These are phyloP conservation scores for Pythium volutum DNA, from an alignment of 352 stramenopile species.

Conservation along the genomic window DNA sequence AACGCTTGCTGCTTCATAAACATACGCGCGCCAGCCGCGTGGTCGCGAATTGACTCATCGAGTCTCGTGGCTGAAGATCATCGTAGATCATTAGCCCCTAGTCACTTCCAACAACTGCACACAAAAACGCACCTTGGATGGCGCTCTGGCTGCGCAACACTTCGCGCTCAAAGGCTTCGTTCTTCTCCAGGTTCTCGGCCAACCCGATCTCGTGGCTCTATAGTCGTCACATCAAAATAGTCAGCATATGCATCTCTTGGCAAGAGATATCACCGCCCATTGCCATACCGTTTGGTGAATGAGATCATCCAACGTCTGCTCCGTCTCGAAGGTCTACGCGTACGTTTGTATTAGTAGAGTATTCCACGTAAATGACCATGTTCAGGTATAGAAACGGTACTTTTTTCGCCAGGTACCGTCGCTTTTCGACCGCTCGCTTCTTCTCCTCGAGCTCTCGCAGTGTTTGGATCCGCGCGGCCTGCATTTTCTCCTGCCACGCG, in stretches of 20 bases:
- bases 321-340: conserved; percentile 73
- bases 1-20: conserved; percentile 51
- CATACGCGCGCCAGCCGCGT: conserved; percentile 48
- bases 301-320: conserved; percentile 63
- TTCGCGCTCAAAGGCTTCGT: conserved; percentile 66
- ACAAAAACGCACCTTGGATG: conserved; percentile 35
- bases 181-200: conserved; percentile 69
- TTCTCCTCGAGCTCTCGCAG: conserved; percentile 68
- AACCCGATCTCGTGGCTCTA: conserved; percentile 75
- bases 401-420: conserved; percentile 70
- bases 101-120: neutral
- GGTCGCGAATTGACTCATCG: conserved; percentile 61
- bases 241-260: neutral
- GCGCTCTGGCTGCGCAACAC: conserved; percentile 50
- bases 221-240: neutral
- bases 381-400: conserved; percentile 26
- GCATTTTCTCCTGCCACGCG: conserved; percentile 70
- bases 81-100: neutral
- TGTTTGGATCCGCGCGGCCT: conserved; percentile 46
- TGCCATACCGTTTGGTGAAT: conserved; percentile 58
- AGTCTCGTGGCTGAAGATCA: conserved; percentile 41
- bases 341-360: neutral
- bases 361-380: neutral
- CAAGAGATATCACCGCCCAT: neutral
- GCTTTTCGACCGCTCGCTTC: conserved; percentile 64